Percentiles rank a stretch among this genome's conserved stretches.
phyloP scores from a whole-genome alignment of 2,329 filamentous ascomycete species.

The Fusarium foetens region DNA sequence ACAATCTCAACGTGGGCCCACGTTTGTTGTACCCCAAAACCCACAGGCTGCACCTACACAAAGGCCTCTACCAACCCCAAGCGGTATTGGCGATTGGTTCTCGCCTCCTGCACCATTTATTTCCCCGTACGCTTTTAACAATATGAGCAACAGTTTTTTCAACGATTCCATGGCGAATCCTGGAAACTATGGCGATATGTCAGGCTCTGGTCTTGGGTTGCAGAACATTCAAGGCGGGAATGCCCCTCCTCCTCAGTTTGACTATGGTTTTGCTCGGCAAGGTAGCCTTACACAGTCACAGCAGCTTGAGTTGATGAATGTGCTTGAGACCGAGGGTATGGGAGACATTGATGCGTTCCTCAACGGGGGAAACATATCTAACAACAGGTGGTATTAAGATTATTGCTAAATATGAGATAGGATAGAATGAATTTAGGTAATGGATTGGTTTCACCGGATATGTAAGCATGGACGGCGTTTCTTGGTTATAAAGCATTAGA shows the following conservation, averaged over 20 bases:
- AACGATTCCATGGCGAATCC: slow-evolving; percentile 48
- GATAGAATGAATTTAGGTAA: slow-evolving; percentile 15
- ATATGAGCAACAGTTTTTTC: slow-evolving; percentile 56
- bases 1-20: slow-evolving; percentile 43
- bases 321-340: slow-evolving; percentile 76
- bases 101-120: slow-evolving; percentile 63
- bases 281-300: slow-evolving; percentile 82
- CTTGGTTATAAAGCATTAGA: slow-evolving; percentile 30
- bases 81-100: slow-evolving; percentile 63
- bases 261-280: slow-evolving; percentile 61
- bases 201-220: slow-evolving; percentile 48
- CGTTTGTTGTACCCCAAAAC: slow-evolving; percentile 55
- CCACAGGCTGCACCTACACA: slow-evolving; percentile 54
- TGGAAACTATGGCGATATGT: slow-evolving; percentile 45
- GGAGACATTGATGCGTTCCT: slow-evolving; percentile 70
- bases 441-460: neutral
- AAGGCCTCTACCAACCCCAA: slow-evolving; percentile 55
- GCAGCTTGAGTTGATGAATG: slow-evolving; percentile 84
- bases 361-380: slow-evolving; percentile 51
- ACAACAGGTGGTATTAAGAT: slow-evolving; percentile 48
- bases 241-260: slow-evolving; percentile 42
- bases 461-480: slow-evolving; percentile 29
- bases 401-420: neutral
- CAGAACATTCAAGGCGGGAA: slow-evolving; percentile 45
- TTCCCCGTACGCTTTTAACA: slow-evolving; percentile 61